Conservation (phyloP, 192 early-diverging fungal genomes). For the Pilobolus umbonatus region DNA sequence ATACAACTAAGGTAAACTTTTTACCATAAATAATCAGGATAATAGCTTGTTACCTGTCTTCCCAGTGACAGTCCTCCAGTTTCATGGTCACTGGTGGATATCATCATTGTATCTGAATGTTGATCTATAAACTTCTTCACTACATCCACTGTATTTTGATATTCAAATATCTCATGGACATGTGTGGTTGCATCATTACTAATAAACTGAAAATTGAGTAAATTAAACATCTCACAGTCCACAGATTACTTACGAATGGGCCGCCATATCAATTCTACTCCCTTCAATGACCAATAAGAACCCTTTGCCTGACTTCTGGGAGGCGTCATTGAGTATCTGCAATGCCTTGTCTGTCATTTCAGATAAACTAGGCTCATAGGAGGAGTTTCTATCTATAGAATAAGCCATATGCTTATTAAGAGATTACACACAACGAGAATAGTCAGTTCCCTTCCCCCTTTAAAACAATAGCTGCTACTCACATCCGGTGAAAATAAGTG, state of each 20-base stretch:
- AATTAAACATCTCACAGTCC: not conserved
- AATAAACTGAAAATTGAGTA: too few species aligned
- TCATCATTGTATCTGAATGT: constrained; percentile 84
- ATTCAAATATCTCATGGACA: constrained; percentile 86
- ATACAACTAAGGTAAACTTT: too few species aligned
- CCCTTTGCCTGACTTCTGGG: constrained; percentile 51
- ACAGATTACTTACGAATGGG: constrained; percentile 55
- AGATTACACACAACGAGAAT: not conserved
- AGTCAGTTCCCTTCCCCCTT: not conserved
- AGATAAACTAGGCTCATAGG: constrained; percentile 68
- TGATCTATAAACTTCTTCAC: constrained; percentile 75
- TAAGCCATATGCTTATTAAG: constrained; percentile 78
- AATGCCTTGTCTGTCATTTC: constrained; percentile 89
- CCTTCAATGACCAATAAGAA: constrained; percentile 99
- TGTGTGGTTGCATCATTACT: constrained; percentile 93
- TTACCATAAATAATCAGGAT: constrained; percentile 86
- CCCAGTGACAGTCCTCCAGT: constrained; percentile 91
- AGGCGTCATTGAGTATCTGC: constrained; percentile 54
- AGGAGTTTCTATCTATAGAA: constrained; percentile 75
- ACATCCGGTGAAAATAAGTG: constrained; percentile 72
- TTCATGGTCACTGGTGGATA: constrained; percentile 93
- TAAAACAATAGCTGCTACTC: not conserved
- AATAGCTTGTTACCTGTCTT: constrained; percentile 59
- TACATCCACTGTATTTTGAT: constrained; percentile 68
- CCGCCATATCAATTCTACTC: constrained; percentile 94